A percentile compares a stretch with the other conserved stretches of the same genome.
phyloP scores from a whole-genome alignment of 2,329 filamentous ascomycete genomes.

The Samsoniella hepiali region DNA sequence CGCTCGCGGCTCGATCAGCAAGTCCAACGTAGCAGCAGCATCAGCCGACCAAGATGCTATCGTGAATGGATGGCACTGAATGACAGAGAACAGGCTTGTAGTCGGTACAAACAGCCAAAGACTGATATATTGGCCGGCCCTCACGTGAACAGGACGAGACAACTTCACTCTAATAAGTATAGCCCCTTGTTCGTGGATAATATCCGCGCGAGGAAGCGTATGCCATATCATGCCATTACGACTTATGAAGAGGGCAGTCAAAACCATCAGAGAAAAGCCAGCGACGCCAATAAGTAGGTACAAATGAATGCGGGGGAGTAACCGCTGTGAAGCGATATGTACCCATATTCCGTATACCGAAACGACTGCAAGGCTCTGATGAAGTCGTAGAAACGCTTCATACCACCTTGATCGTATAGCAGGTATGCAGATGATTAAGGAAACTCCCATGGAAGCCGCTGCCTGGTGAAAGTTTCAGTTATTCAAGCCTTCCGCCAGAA shows the following conservation, averaged over 20 bases:
- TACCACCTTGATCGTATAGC: background rate
- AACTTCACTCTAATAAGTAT: background rate
- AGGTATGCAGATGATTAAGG: background rate
- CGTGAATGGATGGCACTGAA: background rate
- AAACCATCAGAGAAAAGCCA: background rate
- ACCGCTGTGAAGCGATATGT: background rate
- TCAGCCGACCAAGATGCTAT: background rate
- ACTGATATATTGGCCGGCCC: background rate
- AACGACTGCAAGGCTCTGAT: constrained; percentile 16
- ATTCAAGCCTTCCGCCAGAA: background rate
- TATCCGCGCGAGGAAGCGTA: background rate
- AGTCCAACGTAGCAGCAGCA: background rate
- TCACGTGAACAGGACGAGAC: background rate
- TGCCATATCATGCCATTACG: background rate
- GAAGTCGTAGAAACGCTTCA: constrained; percentile 15
- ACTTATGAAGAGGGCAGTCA: background rate
- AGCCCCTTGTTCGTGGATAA: background rate
- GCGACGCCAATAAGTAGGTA: constrained; percentile 1
- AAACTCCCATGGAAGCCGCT: background rate
- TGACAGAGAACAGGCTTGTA: background rate
- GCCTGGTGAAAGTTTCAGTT: background rate
- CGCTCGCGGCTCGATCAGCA: background rate
- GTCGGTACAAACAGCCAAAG: background rate
- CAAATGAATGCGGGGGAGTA: constrained; percentile 5
- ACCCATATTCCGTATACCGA: constrained; percentile 17